phyloP scores from a whole-genome alignment of 2,329 filamentous ascomycete species.

The Venturia aucupariae region DNA sequence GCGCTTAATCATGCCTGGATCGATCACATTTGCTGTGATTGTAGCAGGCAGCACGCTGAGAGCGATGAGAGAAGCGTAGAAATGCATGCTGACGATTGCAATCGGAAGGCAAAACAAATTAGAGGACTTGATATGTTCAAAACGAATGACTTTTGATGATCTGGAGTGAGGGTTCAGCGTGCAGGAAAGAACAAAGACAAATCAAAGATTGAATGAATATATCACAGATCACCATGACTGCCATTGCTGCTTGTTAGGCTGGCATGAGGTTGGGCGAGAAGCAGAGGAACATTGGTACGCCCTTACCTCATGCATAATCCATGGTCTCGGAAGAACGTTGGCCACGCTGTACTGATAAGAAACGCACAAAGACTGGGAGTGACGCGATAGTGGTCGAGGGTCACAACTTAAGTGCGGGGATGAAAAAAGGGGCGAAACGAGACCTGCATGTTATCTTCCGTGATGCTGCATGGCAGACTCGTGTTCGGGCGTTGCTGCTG shows the following conservation, averaged over 20 bases:
- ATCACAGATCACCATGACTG: neutral
- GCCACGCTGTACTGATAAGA: neutral
- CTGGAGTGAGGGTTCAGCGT: neutral
- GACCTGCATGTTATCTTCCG: neutral
- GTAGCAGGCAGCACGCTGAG: neutral
- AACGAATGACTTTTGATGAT: neutral
- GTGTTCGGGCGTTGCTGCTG: neutral
- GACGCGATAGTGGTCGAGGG: neutral
- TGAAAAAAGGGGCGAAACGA: neutral
- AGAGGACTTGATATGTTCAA: neutral
- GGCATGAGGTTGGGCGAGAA: neutral
- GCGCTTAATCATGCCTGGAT: neutral
- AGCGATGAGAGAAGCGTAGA: neutral
- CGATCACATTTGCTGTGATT: neutral
- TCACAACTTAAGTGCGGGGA: neutral
- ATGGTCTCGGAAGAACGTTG: neutral
- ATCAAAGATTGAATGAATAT: neutral
- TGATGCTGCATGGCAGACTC: neutral
- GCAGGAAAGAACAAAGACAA: neutral
- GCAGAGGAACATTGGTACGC: constrained; percentile 7
- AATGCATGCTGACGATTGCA: neutral
- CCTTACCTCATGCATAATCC: neutral
- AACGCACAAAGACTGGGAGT: neutral
- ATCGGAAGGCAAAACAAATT: neutral
- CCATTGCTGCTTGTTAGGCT: neutral